Percentiles rank a stretch among this genome's conserved stretches.
These are phyloP conservation scores for Trypanosoma scelopori DNA, from an alignment of 208 protist species.

Conservation along the genomic window DNA sequence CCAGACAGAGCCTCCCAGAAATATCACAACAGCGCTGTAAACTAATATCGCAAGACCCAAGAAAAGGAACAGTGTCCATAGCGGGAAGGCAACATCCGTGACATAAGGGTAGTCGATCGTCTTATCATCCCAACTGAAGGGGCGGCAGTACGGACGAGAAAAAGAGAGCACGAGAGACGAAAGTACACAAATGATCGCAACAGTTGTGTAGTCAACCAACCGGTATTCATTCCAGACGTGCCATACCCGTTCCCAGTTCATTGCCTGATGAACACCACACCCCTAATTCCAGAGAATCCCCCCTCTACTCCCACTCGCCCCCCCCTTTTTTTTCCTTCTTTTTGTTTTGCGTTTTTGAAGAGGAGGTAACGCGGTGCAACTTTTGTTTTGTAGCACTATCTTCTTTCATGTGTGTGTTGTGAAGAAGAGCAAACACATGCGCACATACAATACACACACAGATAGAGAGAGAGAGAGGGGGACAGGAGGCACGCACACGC, in stretches of 20 bases:
- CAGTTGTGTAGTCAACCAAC: slow-evolving; percentile 45
- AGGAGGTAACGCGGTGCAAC: too few species aligned
- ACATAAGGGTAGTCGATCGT: slow-evolving; percentile 55
- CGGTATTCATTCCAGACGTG: slow-evolving; percentile 42
- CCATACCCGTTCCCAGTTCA: not conserved
- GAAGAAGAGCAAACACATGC: too few species aligned
- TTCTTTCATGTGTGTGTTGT: too few species aligned
- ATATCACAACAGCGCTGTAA: slow-evolving; percentile 18
- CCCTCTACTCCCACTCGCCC: too few species aligned
- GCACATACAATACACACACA: too few species aligned
- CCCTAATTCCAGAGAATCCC: not conserved
- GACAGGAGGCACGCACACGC: too few species aligned
- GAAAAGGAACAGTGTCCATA: slow-evolving; percentile 38
- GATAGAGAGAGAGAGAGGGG: too few species aligned
- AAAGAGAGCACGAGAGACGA: slow-evolving; percentile 1
- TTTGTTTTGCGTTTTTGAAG: too few species aligned
- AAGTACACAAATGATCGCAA: slow-evolving; percentile 23
- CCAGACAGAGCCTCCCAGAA: slow-evolving; percentile 37
- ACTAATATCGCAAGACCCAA: slow-evolving; percentile 38
- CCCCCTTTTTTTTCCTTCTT: too few species aligned
- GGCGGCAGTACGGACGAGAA: slow-evolving; percentile 43
- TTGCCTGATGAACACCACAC: not conserved
- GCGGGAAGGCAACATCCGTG: slow-evolving; percentile 54
- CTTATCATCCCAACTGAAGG: slow-evolving; percentile 73
- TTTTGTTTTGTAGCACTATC: too few species aligned